These are phyloP conservation scores for Poa annua DNA, from an alignment of 176 grass and related monocot species.

Conservation along the genomic window DNA sequence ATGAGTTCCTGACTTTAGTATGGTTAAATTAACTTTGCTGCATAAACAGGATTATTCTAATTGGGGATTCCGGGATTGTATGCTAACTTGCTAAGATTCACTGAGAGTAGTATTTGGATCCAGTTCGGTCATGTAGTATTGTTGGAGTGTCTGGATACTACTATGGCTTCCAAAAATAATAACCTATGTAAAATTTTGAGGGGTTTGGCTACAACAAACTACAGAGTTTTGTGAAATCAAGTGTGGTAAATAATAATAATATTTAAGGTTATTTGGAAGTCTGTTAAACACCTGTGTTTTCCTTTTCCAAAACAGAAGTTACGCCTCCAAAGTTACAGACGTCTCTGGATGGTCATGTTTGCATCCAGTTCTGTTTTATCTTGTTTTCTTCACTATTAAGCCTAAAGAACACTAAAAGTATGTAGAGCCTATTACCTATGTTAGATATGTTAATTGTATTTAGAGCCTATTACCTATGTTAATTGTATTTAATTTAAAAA, in stretches of 20 bases:
- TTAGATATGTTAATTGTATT: not conserved
- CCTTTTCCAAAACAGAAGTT: not conserved
- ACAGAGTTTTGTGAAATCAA: not conserved
- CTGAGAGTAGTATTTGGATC: not conserved
- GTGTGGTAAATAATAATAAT: not conserved
- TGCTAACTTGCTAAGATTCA: not conserved
- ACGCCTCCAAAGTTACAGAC: not conserved
- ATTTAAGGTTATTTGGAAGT: not conserved
- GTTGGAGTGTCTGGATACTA: not conserved
- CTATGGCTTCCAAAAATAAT: not conserved
- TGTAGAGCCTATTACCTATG: not conserved
- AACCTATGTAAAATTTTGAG: not conserved
- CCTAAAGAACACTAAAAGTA: not conserved
- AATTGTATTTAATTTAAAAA: not conserved
- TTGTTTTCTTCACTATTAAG: not conserved
- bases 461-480: not conserved
- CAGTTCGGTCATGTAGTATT: not conserved
- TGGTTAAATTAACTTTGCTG: not conserved
- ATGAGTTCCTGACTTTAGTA: not conserved
- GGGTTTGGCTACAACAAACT: not conserved
- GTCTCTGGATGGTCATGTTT: not conserved
- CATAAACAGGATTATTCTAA: constrained; percentile 12
- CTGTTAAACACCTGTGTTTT: not conserved
- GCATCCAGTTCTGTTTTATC: not conserved
- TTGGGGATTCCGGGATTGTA: not conserved